Percentiles rank a stretch among this genome's conserved stretches.
Conservation (phyloP, 768 basidiomycete species). For the Neoboletus brunneissimus region DNA sequence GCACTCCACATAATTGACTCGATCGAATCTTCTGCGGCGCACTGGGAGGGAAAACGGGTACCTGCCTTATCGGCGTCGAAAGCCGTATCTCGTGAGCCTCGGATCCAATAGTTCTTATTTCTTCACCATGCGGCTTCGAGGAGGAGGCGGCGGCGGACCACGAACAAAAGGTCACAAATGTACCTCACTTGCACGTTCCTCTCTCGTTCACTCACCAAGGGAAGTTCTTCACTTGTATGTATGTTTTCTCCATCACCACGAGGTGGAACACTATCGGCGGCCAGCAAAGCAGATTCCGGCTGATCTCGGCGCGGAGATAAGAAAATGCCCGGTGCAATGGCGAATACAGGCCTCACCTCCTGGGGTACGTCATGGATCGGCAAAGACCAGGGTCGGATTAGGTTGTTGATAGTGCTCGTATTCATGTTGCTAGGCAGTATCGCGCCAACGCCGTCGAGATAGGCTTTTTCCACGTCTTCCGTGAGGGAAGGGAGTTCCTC, state of each 20-base stretch:
- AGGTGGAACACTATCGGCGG: conserved; percentile 4
- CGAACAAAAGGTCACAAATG: conserved; percentile 1
- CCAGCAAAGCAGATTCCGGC: conserved; percentile 4
- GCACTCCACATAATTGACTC: conserved; percentile 9
- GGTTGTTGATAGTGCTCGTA: background rate
- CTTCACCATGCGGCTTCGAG: conserved; percentile 10
- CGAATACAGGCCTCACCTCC: conserved; percentile 8
- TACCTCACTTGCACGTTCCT: conserved; percentile 1
- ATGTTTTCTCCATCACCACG: conserved; percentile 19
- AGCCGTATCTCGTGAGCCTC: conserved; percentile 1
- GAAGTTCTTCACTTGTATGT: background rate
- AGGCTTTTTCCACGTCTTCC: conserved; percentile 8
- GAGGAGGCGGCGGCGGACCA: background rate
- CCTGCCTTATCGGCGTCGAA: conserved; percentile 23
- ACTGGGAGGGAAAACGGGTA: conserved; percentile 17
- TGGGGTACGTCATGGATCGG: conserved; percentile 18
- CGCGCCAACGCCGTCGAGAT: conserved; percentile 1
- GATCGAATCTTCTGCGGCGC: conserved; percentile 28
- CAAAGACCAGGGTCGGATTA: conserved; percentile 3
- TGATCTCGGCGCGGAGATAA: conserved; percentile 31
- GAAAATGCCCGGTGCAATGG: conserved; percentile 23
- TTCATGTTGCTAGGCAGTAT: conserved; percentile 11
- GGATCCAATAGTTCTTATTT: background rate
- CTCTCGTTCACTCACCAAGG: conserved; percentile 18
- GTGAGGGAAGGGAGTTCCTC: conserved; percentile 10